Evolutionary conservation across 2,329 filamentous ascomycete genomes (phyloP).

Genomic region (Epicoccum nigrum): DNA sequence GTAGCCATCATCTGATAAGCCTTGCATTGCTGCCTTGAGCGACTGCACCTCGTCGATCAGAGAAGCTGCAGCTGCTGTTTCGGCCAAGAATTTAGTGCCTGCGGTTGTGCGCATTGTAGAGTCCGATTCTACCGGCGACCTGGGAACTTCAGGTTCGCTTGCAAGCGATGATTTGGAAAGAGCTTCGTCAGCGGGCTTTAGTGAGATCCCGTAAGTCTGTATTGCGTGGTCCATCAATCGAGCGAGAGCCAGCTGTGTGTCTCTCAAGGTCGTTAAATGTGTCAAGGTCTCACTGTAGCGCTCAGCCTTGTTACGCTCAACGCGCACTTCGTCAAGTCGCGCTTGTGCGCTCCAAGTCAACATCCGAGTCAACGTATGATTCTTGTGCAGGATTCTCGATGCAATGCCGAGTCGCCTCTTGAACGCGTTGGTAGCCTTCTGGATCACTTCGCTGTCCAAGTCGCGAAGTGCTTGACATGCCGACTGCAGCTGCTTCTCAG

Average conservation of each 20-base stretch:
- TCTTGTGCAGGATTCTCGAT: slow-evolving; percentile 33
- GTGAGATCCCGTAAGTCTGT: slow-evolving; percentile 26
- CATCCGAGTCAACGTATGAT: slow-evolving; percentile 34
- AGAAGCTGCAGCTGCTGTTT: slow-evolving; percentile 25
- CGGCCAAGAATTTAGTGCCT: background rate
- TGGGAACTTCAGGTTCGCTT: background rate
- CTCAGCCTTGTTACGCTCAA: slow-evolving; percentile 17
- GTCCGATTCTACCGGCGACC: background rate
- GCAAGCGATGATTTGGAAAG: background rate
- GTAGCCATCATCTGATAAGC: slow-evolving; percentile 40
- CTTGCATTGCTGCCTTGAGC: slow-evolving; percentile 37
- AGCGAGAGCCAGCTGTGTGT: slow-evolving; percentile 38
- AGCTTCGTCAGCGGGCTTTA: slow-evolving; percentile 20
- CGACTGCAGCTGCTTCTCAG: slow-evolving; percentile 26
- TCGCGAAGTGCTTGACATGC: slow-evolving; percentile 23
- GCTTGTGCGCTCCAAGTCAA: slow-evolving; percentile 38
- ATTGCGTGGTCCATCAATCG: slow-evolving; percentile 34
- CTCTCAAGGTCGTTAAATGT: slow-evolving; percentile 34
- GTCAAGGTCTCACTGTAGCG: slow-evolving; percentile 32
- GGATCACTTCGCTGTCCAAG: slow-evolving; percentile 12
- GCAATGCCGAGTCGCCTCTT: slow-evolving; percentile 32
- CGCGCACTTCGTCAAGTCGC: slow-evolving; percentile 31
- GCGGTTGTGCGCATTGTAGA: background rate
- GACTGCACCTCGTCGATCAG: slow-evolving; percentile 37
- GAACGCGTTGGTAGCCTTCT: slow-evolving; percentile 20